Conservation (phyloP, 139 green algal species). For the Desmodesmus armatus region DNA sequence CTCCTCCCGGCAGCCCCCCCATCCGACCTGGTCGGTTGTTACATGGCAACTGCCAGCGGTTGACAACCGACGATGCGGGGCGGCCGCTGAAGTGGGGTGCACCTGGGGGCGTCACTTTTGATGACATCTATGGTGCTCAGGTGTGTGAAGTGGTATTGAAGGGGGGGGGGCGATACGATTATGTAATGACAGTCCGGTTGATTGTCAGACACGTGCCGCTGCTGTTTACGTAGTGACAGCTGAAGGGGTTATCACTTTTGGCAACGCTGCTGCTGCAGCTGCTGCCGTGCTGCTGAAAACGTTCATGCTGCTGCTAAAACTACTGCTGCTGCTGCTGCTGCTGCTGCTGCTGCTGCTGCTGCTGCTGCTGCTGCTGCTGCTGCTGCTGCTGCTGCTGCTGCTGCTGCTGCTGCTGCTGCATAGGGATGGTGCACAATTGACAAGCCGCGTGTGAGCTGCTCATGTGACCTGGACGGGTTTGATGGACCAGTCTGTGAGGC, state of each 20-base stretch:
- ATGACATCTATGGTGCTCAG: constrained; percentile 37
- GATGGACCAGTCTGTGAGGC: constrained; percentile 58
- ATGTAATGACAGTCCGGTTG: too few species aligned
- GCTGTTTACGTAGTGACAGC: too few species aligned
- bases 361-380: too few species aligned
- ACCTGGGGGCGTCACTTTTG: constrained; percentile 6
- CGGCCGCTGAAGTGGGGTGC: constrained; percentile 49
- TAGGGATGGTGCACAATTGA: constrained; percentile 13
- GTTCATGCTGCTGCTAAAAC: too few species aligned
- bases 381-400: constrained; percentile 4
- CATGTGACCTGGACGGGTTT: constrained; percentile 56
- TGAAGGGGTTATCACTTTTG: too few species aligned
- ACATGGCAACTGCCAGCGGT: constrained; percentile 49
- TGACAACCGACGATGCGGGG: constrained; percentile 57
- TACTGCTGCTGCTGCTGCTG: too few species aligned
- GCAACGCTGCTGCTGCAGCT: too few species aligned
- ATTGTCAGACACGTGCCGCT: too few species aligned
- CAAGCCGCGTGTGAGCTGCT: constrained; percentile 34
- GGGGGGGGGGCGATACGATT: too few species aligned
- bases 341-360: too few species aligned
- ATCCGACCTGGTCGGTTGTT: constrained; percentile 45
- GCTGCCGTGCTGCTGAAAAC: too few species aligned
- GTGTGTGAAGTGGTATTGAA: not conserved
- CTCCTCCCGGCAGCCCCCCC: constrained; percentile 60
- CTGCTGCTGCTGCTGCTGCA: not conserved